Evolutionary conservation across 495 filamentous ascomycete species (phyloP).

Genomic region (Penicillium argentinense): DNA sequence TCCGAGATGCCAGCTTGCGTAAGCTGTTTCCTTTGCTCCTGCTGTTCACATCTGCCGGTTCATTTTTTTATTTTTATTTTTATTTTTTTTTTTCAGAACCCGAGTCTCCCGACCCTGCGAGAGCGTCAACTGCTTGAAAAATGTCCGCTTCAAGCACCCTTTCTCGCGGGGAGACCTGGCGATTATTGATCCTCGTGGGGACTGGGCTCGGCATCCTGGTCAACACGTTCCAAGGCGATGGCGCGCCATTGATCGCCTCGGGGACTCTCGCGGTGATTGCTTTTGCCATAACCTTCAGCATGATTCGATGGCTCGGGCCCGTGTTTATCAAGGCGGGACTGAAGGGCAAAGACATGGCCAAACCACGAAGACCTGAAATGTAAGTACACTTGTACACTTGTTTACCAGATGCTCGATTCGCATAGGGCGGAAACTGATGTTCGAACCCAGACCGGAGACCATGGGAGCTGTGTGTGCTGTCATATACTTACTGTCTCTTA

Average conservation of each 20-base stretch:
- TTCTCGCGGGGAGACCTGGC: constrained; percentile 65
- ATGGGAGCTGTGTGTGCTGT: constrained; percentile 97
- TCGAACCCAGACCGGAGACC: constrained; percentile 69
- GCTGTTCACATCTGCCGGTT: constrained; percentile 7
- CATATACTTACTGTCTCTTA: constrained; percentile 83
- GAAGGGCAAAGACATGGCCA: constrained; percentile 89
- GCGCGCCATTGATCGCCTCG: constrained; percentile 85
- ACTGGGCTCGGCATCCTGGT: constrained; percentile 71
- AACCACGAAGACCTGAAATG: constrained; percentile 73
- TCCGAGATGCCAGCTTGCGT: constrained; percentile 38
- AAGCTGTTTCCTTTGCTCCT: constrained; percentile 7
- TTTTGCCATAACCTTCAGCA: constrained; percentile 73
- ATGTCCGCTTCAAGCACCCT: constrained; percentile 52
- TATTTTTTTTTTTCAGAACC: not conserved
- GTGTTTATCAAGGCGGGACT: constrained; percentile 85
- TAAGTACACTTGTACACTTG: constrained; percentile 35
- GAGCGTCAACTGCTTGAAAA: constrained; percentile 21
- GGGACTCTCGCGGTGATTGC: constrained; percentile 82
- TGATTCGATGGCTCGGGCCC: constrained; percentile 93
- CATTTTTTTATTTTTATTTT: not conserved
- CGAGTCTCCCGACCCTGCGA: not conserved
- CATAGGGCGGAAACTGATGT: constrained; percentile 20
- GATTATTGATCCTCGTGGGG: constrained; percentile 65
- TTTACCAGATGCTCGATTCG: not conserved
- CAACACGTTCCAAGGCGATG: constrained; percentile 82